phyloP scores from a whole-genome alignment of 768 basidiomycete species.

The Xanthoconium stramineum region DNA sequence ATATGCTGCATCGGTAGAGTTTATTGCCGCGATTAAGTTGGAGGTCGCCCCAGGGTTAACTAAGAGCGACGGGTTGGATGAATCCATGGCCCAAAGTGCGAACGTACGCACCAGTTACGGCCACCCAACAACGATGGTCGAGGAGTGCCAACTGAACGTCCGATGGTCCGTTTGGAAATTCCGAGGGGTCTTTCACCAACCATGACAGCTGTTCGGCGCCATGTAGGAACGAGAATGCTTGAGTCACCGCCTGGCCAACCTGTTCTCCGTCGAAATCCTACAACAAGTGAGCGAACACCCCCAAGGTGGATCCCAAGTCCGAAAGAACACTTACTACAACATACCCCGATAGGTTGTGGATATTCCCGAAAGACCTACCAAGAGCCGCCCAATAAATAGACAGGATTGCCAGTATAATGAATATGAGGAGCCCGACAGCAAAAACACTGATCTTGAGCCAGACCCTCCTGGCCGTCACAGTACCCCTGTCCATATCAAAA shows the following conservation, averaged over 20 bases:
- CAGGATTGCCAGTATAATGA: constrained; percentile 48
- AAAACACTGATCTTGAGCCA: constrained; percentile 42
- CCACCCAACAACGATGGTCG: constrained; percentile 53
- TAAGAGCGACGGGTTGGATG: constrained; percentile 12
- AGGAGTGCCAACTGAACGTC: constrained; percentile 45
- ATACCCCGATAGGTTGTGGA: constrained; percentile 48
- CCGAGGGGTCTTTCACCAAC: constrained; percentile 37
- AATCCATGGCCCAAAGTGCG: background rate
- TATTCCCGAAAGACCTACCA: constrained; percentile 39
- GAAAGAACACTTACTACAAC: constrained; percentile 45
- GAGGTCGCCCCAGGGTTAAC: constrained; percentile 42
- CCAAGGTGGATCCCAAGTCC: background rate
- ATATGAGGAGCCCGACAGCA: constrained; percentile 34
- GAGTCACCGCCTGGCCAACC: constrained; percentile 46
- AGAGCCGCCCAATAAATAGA: constrained; percentile 62
- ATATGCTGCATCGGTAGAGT: constrained; percentile 41
- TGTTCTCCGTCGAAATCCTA: constrained; percentile 61
- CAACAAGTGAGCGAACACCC: no score
- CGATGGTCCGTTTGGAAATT: constrained; percentile 44
- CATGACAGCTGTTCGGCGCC: constrained; percentile 42
- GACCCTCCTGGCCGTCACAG: constrained; percentile 30
- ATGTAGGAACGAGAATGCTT: constrained; percentile 33
- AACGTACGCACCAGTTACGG: constrained; percentile 45
- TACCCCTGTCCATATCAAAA: constrained; percentile 28
- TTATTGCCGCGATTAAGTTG: constrained; percentile 36